Evolutionary conservation across 805 yeast species (phyloP), one percentile per base, ranked within the genome.

Genomic region (Starmera amethionina): DNA sequence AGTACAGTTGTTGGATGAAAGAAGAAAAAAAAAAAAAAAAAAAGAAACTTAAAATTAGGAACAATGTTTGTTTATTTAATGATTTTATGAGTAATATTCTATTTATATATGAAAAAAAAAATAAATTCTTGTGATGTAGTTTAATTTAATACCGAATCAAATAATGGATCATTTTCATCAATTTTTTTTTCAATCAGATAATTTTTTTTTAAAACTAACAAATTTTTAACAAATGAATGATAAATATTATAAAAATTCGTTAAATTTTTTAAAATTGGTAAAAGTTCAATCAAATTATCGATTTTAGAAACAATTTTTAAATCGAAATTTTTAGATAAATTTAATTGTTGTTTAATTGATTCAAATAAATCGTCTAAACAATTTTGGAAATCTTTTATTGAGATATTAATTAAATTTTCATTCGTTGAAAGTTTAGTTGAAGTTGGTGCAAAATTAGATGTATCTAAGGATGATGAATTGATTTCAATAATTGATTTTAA

Each of bases 1-100:
- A 79, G 79, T 31, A 78, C 79, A 5, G 68, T 73, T 35, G 78
- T 76, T 13, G 79, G 79, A 6, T 68, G 73, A 73, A 16, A 16
- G 18, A 16, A 16, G 4, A 3, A 16, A 16, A 22, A 22, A 22
- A 8, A 7, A 22, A 22, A 22, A 22, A 8, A 22, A 22, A 22
- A 22, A 22, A 22, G 5, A 22, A 22, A 22, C 27, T 22, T 22
- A 22, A 22, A 22, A 5, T 8, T 8, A 22, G 9, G 27, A 22
- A 22, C 27, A 22, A 22, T 22, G 27, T 22, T 22, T 22, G 27
- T 22, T 22, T 22, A 22, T 22, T 22, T 22, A 22, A 22, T 22
- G 27, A 22, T 22, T 16, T 22, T 22, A 22, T 22, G 27, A 22
- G 7, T 8, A 22, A 22, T 22, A 22, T 22, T 22, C 27, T 22